These are phyloP conservation scores for Ceraceosorus guamensis DNA, from an alignment of 1,284 basidiomycete genomes.

Conservation along the genomic window DNA sequence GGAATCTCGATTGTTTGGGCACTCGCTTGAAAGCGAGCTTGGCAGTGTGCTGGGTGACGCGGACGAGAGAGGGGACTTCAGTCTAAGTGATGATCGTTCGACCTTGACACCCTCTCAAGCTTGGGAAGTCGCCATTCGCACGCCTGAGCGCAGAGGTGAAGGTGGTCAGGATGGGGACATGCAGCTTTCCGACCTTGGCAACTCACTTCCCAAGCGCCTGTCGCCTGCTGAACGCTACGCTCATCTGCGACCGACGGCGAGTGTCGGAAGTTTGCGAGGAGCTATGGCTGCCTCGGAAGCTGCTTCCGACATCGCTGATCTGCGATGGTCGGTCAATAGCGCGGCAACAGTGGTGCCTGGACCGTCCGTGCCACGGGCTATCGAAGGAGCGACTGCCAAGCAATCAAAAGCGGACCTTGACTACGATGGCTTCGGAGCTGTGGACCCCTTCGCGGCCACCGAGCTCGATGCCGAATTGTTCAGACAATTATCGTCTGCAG, in stretches of 20 bases:
- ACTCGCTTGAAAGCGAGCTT: slow-evolving; percentile 38
- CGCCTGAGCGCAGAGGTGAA: not conserved
- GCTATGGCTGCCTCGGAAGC: slow-evolving; percentile 2
- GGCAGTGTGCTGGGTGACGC: slow-evolving; percentile 35
- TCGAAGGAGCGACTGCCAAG: too few relatives aligned
- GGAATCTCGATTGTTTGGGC: too few relatives aligned
- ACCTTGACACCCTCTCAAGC: too few relatives aligned
- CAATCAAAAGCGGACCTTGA: too few relatives aligned
- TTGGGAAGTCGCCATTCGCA: too few relatives aligned
- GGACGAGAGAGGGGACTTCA: slow-evolving; percentile 13
- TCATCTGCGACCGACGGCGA: not conserved
- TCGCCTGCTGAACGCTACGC: not conserved
- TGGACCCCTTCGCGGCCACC: not conserved
- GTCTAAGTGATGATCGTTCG: too few relatives aligned
- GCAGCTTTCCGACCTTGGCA: not conserved
- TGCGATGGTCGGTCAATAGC: slow-evolving; percentile 8
- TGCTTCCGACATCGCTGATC: slow-evolving; percentile 17
- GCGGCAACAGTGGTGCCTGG: not conserved
- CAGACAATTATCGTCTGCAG: slow-evolving; percentile 13
- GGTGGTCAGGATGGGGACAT: not conserved
- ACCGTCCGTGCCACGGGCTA: too few relatives aligned
- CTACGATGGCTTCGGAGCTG: too few relatives aligned
- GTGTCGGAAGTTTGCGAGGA: slow-evolving; percentile 1
- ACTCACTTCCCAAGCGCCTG: not conserved
- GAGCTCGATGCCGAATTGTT: slow-evolving; percentile 15